phyloP scores from a whole-genome alignment of 78 protist species.

The Salpingoeca rosetta region DNA sequence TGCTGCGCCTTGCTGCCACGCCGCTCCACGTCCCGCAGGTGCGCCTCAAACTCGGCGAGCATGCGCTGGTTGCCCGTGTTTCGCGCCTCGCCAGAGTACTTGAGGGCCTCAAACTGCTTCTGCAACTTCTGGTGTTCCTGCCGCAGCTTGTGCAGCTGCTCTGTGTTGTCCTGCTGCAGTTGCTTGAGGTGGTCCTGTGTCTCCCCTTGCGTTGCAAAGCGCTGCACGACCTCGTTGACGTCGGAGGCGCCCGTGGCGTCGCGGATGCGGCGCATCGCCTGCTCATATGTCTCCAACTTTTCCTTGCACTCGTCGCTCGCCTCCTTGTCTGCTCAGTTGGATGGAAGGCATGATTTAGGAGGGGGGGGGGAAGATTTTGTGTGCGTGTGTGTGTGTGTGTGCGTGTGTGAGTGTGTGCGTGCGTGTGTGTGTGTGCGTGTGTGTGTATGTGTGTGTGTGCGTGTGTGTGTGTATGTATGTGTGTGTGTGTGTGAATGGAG shows the following conservation, averaged over 20 bases:
- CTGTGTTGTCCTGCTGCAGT: constrained; percentile 9
- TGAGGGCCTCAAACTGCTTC: constrained; percentile 35
- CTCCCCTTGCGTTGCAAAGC: constrained; percentile 51
- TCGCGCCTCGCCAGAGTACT: constrained; percentile 30
- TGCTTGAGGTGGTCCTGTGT: constrained; percentile 15
- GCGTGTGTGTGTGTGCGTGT: too few relatives aligned
- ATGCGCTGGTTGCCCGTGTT: constrained; percentile 21
- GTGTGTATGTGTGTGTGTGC: too few relatives aligned
- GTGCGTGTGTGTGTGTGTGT: too few relatives aligned
- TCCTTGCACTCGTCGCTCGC: constrained; percentile 31
- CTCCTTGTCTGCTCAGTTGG: neutral
- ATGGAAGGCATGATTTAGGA: too few relatives aligned
- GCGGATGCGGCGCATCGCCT: constrained; percentile 53
- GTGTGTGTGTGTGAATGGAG: too few relatives aligned
- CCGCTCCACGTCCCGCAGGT: constrained; percentile 7
- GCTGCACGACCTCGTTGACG: constrained; percentile 47
- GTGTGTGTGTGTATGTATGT: too few relatives aligned
- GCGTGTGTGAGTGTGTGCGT: too few relatives aligned
- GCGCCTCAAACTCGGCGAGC: constrained; percentile 35
- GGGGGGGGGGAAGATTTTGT: too few relatives aligned
- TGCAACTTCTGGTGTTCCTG: neutral
- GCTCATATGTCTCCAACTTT: constrained; percentile 37
- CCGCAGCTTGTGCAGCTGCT: neutral
- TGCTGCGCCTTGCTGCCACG: constrained; percentile 18
- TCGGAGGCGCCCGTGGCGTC: constrained; percentile 65